These are phyloP conservation scores for Chaetomium olivaceum DNA, from an alignment of 2,329 filamentous ascomycete species.

Conservation along the genomic window DNA sequence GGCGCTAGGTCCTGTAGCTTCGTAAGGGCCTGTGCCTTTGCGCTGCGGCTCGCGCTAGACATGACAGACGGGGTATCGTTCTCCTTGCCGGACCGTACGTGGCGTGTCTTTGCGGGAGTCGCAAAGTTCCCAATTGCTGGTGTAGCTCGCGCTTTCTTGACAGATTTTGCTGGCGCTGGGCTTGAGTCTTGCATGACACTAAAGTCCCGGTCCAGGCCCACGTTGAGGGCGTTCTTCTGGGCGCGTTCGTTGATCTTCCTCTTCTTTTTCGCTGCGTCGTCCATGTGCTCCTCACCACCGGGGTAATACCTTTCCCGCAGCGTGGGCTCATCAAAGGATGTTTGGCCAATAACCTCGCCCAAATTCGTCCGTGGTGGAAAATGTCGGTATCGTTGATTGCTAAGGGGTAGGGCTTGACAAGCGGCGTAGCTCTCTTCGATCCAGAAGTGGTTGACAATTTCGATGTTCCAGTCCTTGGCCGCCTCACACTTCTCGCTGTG, in stretches of 20 bases:
- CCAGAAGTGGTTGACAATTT: conserved; percentile 94
- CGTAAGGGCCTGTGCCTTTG: conserved; percentile 80
- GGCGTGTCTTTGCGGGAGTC: conserved; percentile 48
- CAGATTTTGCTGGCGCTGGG: conserved; percentile 20
- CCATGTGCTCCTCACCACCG: conserved; percentile 55
- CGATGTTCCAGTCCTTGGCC: conserved; percentile 86
- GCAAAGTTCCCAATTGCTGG: conserved; percentile 32
- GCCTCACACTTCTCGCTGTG: conserved; percentile 92
- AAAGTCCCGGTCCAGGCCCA: conserved; percentile 48
- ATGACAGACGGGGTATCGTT: conserved; percentile 73
- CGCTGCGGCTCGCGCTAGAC: conserved; percentile 76
- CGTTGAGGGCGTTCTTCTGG: conserved; percentile 52
- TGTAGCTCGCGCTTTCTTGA: conserved; percentile 23
- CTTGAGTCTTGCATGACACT: conserved; percentile 47
- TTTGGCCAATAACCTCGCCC: conserved; percentile 89
- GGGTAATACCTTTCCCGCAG: conserved; percentile 69
- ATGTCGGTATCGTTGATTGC: conserved; percentile 74
- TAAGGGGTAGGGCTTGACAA: conserved; percentile 72
- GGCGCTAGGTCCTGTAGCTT: conserved; percentile 74
- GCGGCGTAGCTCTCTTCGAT: conserved; percentile 95
- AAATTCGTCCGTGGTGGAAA: conserved; percentile 90
- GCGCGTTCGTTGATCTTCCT: conserved; percentile 52
- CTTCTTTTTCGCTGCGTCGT: conserved; percentile 48
- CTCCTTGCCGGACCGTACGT: conserved; percentile 68
- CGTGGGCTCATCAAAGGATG: conserved; percentile 66